Percentiles rank a stretch among this genome's conserved stretches.
These are phyloP conservation scores for Fusarium illudens DNA, from an alignment of 2,329 filamentous ascomycete genomes.

Conservation along the genomic window DNA sequence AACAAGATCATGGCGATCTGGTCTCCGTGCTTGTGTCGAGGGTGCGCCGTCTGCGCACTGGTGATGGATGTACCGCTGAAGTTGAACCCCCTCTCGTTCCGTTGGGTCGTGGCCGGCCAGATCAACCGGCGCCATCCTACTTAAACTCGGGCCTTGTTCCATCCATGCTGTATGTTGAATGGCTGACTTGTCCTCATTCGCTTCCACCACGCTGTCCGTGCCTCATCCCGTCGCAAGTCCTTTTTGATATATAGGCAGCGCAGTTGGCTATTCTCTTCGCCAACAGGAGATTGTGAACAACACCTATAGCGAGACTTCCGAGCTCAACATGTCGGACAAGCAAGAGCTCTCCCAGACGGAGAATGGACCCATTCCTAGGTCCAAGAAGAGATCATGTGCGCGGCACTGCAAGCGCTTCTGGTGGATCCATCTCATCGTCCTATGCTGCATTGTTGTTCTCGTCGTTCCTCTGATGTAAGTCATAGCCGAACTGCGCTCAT, in stretches of 20 bases:
- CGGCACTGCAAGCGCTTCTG: constrained; percentile 65
- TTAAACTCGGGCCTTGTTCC: constrained; percentile 37
- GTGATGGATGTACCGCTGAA: not conserved
- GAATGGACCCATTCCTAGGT: constrained; percentile 37
- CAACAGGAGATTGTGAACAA: not conserved
- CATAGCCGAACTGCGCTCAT: not conserved
- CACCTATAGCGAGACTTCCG: not conserved
- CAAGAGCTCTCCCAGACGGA: constrained; percentile 49
- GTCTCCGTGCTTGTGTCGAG: constrained; percentile 23
- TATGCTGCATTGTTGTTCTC: constrained; percentile 60
- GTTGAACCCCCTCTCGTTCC: constrained; percentile 20
- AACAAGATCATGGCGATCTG: constrained; percentile 41
- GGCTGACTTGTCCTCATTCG: constrained; percentile 23
- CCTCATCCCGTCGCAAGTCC: not conserved
- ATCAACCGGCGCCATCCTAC: constrained; percentile 28
- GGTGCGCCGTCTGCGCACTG: constrained; percentile 20
- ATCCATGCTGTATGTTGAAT: constrained; percentile 16
- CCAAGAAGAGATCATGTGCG: constrained; percentile 52
- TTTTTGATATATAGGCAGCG: not conserved
- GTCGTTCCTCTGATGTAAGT: constrained; percentile 69
- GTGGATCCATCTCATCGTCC: constrained; percentile 66
- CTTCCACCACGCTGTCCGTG: constrained; percentile 12
- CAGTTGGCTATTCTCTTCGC: not conserved
- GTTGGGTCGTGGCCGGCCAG: constrained; percentile 12
- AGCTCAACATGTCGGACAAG: constrained; percentile 51